Percentiles rank a stretch among this genome's conserved stretches.
Evolutionary conservation across 108 stramenopile genomes (phyloP).

Genomic region (Cyclotella atomus): DNA sequence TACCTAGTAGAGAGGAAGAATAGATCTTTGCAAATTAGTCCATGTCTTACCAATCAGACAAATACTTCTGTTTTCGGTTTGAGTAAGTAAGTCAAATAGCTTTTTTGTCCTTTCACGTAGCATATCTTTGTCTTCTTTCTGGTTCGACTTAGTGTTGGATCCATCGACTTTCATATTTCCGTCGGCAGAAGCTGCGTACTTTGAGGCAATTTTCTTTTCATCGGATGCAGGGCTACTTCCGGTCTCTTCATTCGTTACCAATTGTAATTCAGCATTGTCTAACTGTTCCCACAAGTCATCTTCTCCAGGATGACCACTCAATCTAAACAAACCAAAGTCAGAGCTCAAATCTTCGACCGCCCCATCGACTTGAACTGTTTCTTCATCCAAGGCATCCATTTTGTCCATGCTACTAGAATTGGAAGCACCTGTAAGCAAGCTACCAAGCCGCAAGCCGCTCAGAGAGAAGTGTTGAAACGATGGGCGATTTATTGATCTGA

Average conservation of each 20-base stretch:
- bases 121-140: slow-evolving; percentile 46
- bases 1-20: too few species aligned
- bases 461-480: slow-evolving; percentile 31
- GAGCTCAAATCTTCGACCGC: not conserved
- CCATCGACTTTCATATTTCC: too few species aligned
- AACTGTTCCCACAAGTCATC: slow-evolving; percentile 30
- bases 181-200: too few species aligned
- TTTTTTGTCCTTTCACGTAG: slow-evolving; percentile 56
- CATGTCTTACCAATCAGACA: slow-evolving; percentile 48
- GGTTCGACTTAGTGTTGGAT: too few species aligned
- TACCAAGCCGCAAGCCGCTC: slow-evolving; percentile 3
- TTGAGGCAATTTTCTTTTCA: too few species aligned
- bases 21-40: too few species aligned
- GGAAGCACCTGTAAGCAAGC: not conserved
- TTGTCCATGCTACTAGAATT: not conserved
- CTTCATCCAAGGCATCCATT: not conserved
- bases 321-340: not conserved
- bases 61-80: slow-evolving; percentile 48
- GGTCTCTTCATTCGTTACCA: not conserved
- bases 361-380: not conserved
- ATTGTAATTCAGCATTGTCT: not conserved
- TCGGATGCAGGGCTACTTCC: too few species aligned
- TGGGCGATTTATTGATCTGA: not conserved
- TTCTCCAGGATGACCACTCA: slow-evolving; percentile 1
- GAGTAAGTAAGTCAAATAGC: slow-evolving; percentile 56